Conservation (phyloP, 2,329 filamentous ascomycete species). For the Capronia americana region DNA sequence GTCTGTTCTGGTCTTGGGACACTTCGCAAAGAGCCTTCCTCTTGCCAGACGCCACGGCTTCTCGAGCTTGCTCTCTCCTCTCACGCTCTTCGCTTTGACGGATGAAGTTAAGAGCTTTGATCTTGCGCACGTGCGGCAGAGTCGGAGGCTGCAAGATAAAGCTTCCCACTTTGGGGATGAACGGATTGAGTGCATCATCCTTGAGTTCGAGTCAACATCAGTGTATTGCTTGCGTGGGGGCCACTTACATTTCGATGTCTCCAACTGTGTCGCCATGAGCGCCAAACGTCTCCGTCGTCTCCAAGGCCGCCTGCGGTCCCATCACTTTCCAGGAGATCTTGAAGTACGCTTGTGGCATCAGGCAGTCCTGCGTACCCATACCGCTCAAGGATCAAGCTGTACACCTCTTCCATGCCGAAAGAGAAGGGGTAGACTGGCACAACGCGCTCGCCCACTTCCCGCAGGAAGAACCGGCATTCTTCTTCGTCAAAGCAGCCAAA, state of each 20-base stretch:
- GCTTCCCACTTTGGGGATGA: constrained; percentile 35
- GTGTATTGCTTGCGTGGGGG: background rate
- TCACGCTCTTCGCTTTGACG: constrained; percentile 15
- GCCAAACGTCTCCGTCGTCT: constrained; percentile 41
- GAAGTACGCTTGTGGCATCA: constrained; percentile 40
- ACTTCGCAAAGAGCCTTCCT: constrained; percentile 9
- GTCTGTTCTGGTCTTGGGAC: constrained; percentile 10
- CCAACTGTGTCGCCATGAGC: constrained; percentile 42
- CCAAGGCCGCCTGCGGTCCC: constrained; percentile 36
- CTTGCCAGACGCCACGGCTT: constrained; percentile 6
- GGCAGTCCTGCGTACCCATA: constrained; percentile 38
- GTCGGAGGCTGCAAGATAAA: constrained; percentile 37
- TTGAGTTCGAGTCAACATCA: constrained; percentile 22
- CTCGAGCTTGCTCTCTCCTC: constrained; percentile 1
- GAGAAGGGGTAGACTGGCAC: constrained; percentile 40
- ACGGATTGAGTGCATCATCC: constrained; percentile 38
- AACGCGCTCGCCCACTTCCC: constrained; percentile 39
- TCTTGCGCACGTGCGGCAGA: constrained; percentile 31
- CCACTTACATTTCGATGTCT: constrained; percentile 40
- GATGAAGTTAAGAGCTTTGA: constrained; percentile 37
- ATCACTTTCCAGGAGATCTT: constrained; percentile 41
- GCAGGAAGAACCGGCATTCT: constrained; percentile 40
- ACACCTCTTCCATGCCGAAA: constrained; percentile 42
- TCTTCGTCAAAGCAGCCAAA: constrained; percentile 41
- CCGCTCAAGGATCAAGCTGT: constrained; percentile 36